Base-by-base conservation (phyloP, 2,329 filamentous ascomycete genomes). In the Penicillium sp. region DNA sequence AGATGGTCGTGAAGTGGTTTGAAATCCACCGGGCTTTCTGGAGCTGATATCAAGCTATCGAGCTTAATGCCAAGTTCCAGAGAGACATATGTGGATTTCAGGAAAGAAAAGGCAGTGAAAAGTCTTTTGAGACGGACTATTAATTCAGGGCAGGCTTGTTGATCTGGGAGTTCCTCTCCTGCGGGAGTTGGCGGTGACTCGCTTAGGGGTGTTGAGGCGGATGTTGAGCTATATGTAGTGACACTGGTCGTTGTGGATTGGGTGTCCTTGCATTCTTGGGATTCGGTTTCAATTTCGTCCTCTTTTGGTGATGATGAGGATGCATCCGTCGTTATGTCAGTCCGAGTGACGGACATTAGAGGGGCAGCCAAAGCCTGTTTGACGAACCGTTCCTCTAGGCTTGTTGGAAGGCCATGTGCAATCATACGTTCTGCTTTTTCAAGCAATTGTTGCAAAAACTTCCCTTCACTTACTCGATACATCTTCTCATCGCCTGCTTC, bases 331-430 rank as follows among this genome's bases (percentile, higher is more conserved):
- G 67, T 53, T 44, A 71, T 74, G 45, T 86, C 81, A 60, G 88
- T 84, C 50, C 87, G 83, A 70, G 84, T 89, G 46, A 93, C 82
- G 35, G 86, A 86, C 68, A 91, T 80, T 48, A 96, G 81, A 0
- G 95, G 94, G 5, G 88, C 85, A 68, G 95, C 91, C 5, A 99
- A 81, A 2, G 86, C 85, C 70, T 90, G 90, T 56, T 84, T 86
- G 8, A 99, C 87, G 69, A 97, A 96, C 47, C 87, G 89, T 51
- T 95, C 91, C 73, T 97, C 94, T 83, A 99, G 85, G 69, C 90
- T 96, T 7, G 82, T 79, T 1, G 95, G 93, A 9, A 98, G 79
- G 0, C 88, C 87, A 1, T 78, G 80, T 5, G 80, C 76, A n/a
- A 84, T 82, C 83, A 96, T 90, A 5, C 82, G 83, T 64, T 84